Evolutionary conservation across 148 eudicot species (phyloP), one percentile per base, ranked within the genome.

Genomic region (Silene latifolia): DNA sequence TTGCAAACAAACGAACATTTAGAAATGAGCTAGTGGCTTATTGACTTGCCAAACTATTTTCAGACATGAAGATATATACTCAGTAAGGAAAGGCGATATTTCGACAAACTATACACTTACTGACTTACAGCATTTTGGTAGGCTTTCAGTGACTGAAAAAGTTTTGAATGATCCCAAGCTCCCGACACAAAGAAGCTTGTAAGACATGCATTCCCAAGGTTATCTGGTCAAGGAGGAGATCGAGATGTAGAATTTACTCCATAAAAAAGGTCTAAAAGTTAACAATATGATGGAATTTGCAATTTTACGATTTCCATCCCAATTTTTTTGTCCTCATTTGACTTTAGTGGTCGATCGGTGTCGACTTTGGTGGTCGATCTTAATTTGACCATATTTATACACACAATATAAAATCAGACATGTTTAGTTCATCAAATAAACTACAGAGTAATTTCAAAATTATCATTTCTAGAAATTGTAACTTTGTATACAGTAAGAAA

Each of bases 41-140:
- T n/a, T 18, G 20, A 32, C 47, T 39, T 11, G 17, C 27, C 19
- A 9, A 17, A 70, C 14, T 53, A 70, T 15, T 17, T 18, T 13
- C 39, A 5, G 18, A 39, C 24, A 57, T 57, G 67, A 67, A 54
- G 15, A 3, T 4, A 9, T 72, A 7, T 11, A 24, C 2, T 15
- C 39, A 66, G 46, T n/a, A 53, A 7, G 46, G 18, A 73, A 79
- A 25, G 58, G 21, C 60, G 19, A 19, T 46, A 25, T 58, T 51
- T 65, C 44, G 32, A 47, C 19, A 66, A 69, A 73, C 78, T 69
- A 54, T 74, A 75, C 48, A 86, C 98, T 64, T 83, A 94, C 98
- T 72, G 98, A 86, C 98, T 64, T 83, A 94, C 98, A 74, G 98
- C 98, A 82, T 91, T 90, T 76, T 91, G 98, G 75, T 94, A 94